phyloP scores from a whole-genome alignment of 1,284 basidiomycete species.

The Baeospora myosura region DNA sequence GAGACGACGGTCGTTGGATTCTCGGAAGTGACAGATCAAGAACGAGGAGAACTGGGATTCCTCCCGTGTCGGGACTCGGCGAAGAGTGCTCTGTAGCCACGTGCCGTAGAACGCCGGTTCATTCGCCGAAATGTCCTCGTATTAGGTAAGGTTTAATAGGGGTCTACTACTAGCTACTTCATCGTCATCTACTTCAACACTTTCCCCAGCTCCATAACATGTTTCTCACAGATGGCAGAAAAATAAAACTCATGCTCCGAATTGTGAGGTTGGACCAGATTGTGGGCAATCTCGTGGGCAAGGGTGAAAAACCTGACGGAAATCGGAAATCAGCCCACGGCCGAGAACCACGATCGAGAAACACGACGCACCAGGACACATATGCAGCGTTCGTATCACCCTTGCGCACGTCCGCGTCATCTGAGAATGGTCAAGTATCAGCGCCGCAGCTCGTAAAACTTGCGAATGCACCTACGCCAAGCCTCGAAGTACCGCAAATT shows the following conservation, averaged over 20 bases:
- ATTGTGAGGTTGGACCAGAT: conserved; percentile 71
- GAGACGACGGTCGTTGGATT: too few relatives aligned
- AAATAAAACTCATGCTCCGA: conserved; percentile 93
- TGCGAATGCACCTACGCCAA: conserved; percentile 63
- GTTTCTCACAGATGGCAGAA: conserved; percentile 77
- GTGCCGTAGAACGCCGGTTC: too few relatives aligned
- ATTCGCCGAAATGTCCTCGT: too few relatives aligned
- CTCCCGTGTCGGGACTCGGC: too few relatives aligned
- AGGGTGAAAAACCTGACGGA: conserved; percentile 77
- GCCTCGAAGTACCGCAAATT: conserved; percentile 83
- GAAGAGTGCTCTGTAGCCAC: too few relatives aligned
- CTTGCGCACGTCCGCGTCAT: conserved; percentile 59
- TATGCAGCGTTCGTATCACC: conserved; percentile 64
- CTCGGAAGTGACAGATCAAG: too few relatives aligned
- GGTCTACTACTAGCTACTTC: neutral
- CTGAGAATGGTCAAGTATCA: conserved; percentile 30
- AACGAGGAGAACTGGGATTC: too few relatives aligned
- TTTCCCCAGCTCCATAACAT: conserved; percentile 29
- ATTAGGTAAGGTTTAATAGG: neutral
- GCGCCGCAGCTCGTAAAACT: conserved; percentile 1
- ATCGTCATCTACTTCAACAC: conserved; percentile 10
- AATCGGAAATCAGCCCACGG: neutral
- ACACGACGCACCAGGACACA: conserved; percentile 60
- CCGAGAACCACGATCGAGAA: neutral
- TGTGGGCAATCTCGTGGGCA: conserved; percentile 89